Evolutionary conservation across 2,329 filamentous ascomycete species (phyloP).

Genomic region (Colletotrichum tropicale): DNA sequence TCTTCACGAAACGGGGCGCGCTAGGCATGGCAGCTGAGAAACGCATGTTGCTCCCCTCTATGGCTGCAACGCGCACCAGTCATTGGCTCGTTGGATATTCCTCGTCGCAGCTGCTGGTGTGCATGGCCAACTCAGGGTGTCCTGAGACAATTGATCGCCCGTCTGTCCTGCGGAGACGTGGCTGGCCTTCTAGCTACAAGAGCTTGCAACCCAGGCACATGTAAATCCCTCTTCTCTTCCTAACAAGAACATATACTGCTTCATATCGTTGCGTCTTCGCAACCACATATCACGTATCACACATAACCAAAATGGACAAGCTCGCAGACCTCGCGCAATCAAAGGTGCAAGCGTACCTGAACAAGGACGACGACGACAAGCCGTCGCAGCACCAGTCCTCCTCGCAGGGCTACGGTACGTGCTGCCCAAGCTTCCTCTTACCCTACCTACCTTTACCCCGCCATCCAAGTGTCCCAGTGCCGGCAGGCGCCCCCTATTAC

Average conservation of each 20-base stretch:
- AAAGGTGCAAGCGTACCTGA: conserved; percentile 40
- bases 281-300: background rate
- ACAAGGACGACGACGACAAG: conserved; percentile 30
- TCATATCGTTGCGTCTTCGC: background rate
- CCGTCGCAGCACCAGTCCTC: conserved; percentile 20
- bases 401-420: conserved; percentile 9
- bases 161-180: conserved; percentile 4
- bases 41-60: background rate
- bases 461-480: background rate
- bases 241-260: background rate
- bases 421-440: background rate
- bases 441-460: conserved; percentile 9
- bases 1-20: background rate
- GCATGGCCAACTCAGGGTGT: conserved; percentile 14
- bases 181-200: background rate
- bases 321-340: conserved; percentile 29
- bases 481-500: background rate
- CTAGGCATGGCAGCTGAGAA: background rate
- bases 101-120: background rate
- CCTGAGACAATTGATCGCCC: conserved; percentile 15
- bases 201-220: background rate
- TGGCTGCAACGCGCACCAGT: conserved; percentile 1
- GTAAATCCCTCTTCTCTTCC: background rate
- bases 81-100: background rate
- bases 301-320: conserved; percentile 36